Conservation (phyloP, 495 filamentous ascomycete genomes). For the Penicillium parvum region DNA sequence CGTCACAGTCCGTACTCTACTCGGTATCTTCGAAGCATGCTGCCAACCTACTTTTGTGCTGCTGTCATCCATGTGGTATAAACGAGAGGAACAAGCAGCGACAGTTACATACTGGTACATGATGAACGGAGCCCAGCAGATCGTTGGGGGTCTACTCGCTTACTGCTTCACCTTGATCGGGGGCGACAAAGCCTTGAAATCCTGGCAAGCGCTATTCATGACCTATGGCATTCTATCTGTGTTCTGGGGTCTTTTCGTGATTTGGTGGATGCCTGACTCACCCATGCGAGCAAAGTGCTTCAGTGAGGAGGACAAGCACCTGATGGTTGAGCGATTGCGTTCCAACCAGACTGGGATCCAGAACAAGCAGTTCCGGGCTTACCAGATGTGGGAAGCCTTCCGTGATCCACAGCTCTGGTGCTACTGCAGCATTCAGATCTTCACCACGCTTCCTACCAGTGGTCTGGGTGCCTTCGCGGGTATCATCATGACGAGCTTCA, state of each 20-base stretch:
- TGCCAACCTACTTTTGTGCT: constrained; percentile 57
- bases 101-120: constrained; percentile 69
- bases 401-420: constrained; percentile 43
- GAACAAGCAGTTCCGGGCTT: constrained; percentile 46
- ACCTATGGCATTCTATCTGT: constrained; percentile 53
- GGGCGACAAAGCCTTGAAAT: constrained; percentile 35
- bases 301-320: constrained; percentile 45
- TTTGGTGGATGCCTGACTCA: constrained; percentile 46
- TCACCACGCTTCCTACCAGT: constrained; percentile 63
- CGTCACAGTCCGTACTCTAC: constrained; percentile 53
- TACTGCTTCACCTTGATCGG: constrained; percentile 56
- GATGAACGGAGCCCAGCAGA: constrained; percentile 59
- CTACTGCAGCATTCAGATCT: constrained; percentile 53
- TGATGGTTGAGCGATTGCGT: constrained; percentile 46
- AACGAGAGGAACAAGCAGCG: constrained; percentile 59
- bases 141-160: constrained; percentile 52
- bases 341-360: constrained; percentile 52
- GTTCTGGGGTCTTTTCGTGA: constrained; percentile 45
- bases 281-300: constrained; percentile 49
- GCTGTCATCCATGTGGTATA: constrained; percentile 70
- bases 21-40: constrained; percentile 66
- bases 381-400: constrained; percentile 43
- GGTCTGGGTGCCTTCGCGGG: constrained; percentile 64
- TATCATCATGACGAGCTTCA: constrained; percentile 49
- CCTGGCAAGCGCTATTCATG: constrained; percentile 59